Percentiles rank a stretch among this genome's conserved stretches.
phyloP scores from a whole-genome alignment of 2,329 filamentous ascomycete species.

The Colletotrichum echinochloae region DNA sequence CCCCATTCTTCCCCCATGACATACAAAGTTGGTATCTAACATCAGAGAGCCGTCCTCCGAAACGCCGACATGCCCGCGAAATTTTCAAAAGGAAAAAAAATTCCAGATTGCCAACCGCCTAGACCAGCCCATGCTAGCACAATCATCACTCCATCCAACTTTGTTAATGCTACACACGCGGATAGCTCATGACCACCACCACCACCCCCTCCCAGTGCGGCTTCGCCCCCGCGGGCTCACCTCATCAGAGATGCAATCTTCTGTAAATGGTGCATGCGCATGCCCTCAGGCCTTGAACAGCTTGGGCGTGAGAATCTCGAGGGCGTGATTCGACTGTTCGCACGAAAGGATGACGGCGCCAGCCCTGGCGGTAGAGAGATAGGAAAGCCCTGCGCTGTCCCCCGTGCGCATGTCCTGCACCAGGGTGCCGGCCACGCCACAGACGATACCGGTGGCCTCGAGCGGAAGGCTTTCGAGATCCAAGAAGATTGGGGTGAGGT shows the following conservation, averaged over 20 bases:
- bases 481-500: conserved; percentile 86
- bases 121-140: conserved; percentile 31
- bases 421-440: conserved; percentile 87
- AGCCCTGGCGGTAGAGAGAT: conserved; percentile 87
- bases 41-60: conserved; percentile 32
- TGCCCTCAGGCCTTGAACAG: conserved; percentile 51
- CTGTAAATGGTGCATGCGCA: background rate
- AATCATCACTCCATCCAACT: conserved; percentile 31
- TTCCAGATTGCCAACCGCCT: conserved; percentile 38
- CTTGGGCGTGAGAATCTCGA: conserved; percentile 74
- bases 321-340: conserved; percentile 78
- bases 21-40: conserved; percentile 41
- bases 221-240: background rate
- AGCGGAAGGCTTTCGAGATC: conserved; percentile 84
- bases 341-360: conserved; percentile 89
- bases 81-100: conserved; percentile 18
- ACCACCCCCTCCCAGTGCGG: background rate
- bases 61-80: conserved; percentile 32
- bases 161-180: conserved; percentile 16
- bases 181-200: background rate
- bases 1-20: conserved; percentile 25
- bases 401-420: conserved; percentile 75
- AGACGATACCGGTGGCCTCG: conserved; percentile 94
- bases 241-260: conserved; percentile 1
- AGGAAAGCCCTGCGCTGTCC: conserved; percentile 81